A percentile compares a stretch with the other conserved stretches of the same genome.
Evolutionary conservation across 2,329 filamentous ascomycete species (phyloP).

Genomic region (Colletotrichum sp.): DNA sequence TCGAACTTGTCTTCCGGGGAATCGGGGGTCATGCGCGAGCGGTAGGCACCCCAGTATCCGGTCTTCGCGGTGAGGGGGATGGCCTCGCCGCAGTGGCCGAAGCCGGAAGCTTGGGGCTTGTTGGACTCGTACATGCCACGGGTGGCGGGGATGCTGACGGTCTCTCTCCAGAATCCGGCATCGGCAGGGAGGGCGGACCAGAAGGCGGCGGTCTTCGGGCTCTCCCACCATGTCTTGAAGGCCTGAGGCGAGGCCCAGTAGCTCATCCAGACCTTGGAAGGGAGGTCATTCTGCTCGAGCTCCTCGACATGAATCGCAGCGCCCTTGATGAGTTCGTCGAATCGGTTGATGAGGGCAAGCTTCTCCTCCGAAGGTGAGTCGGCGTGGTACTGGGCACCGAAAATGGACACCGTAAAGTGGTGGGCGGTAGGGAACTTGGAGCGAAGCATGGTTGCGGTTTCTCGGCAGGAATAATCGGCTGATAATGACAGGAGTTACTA

Average conservation of each 20-base stretch:
- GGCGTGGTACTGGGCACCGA: slow-evolving; percentile 16
- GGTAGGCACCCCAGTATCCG: slow-evolving; percentile 19
- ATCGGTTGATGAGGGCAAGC: slow-evolving; percentile 6
- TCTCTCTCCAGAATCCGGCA: slow-evolving; percentile 15
- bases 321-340: slow-evolving; percentile 8
- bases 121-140: slow-evolving; percentile 12
- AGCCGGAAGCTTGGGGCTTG: slow-evolving; percentile 3
- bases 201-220: neutral
- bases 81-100: slow-evolving; percentile 12
- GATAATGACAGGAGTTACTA: neutral
- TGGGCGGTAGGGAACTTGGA: slow-evolving; percentile 15
- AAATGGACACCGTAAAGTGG: slow-evolving; percentile 17
- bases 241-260: slow-evolving; percentile 10
- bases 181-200: neutral
- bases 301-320: slow-evolving; percentile 16
- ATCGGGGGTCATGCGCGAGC: slow-evolving; percentile 12
- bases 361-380: slow-evolving; percentile 5
- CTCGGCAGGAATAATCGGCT: neutral
- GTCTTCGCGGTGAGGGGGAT: slow-evolving; percentile 15
- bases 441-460: slow-evolving; percentile 5
- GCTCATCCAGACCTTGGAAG: slow-evolving; percentile 19
- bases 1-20: slow-evolving; percentile 10
- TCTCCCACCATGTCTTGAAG: slow-evolving; percentile 17
- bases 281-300: slow-evolving; percentile 17
- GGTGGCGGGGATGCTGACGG: slow-evolving; percentile 12